phyloP scores from a whole-genome alignment of 2,329 filamentous ascomycete species.

The Biscogniauxia marginata region DNA sequence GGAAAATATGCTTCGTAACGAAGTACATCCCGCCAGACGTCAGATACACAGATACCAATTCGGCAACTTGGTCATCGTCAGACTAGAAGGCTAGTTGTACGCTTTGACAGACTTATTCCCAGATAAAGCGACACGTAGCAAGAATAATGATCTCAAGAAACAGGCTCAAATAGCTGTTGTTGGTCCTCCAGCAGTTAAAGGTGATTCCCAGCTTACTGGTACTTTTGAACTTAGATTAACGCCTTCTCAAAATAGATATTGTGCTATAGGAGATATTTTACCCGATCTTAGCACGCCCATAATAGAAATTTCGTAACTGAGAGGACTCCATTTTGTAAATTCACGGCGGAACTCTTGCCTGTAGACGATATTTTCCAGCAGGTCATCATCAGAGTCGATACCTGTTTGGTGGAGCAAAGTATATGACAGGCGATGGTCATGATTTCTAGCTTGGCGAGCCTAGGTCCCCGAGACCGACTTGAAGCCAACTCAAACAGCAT shows the following conservation, averaged over 20 bases:
- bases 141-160: slow-evolving; percentile 63
- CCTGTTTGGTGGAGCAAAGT: too few relatives aligned
- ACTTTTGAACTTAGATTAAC: slow-evolving; percentile 33
- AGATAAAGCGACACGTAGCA: slow-evolving; percentile 50
- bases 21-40: slow-evolving; percentile 69
- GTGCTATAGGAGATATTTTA: not conserved
- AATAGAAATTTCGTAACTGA: slow-evolving; percentile 66
- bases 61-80: slow-evolving; percentile 46
- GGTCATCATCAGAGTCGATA: not conserved
- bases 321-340: slow-evolving; percentile 65
- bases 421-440: too few relatives aligned
- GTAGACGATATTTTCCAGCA: slow-evolving; percentile 8
- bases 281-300: slow-evolving; percentile 60
- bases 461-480: too few relatives aligned
- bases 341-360: slow-evolving; percentile 58
- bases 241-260: not conserved
- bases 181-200: slow-evolving; percentile 58
- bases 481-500: too few relatives aligned
- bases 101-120: not conserved
- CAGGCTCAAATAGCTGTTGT: slow-evolving; percentile 66
- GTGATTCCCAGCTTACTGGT: slow-evolving; percentile 60
- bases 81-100: not conserved
- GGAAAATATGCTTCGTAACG: slow-evolving; percentile 64
- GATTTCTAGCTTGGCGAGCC: too few relatives aligned
- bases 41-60: slow-evolving; percentile 65